These are phyloP conservation scores for Kokia cookei DNA, from an alignment of 441 rosid genomes.

Conservation along the genomic window DNA sequence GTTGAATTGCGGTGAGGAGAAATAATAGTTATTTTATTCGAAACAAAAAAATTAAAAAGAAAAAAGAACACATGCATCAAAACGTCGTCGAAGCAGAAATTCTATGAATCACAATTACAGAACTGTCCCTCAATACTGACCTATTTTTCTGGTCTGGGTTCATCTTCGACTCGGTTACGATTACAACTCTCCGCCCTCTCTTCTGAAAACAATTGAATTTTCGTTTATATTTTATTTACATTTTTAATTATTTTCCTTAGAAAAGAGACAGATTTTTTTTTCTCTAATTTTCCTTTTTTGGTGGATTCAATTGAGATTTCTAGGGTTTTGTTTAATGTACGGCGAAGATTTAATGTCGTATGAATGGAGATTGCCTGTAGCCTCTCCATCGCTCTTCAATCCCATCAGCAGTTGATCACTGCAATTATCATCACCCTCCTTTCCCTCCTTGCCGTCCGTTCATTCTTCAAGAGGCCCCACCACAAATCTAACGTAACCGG, in stretches of 20 bases:
- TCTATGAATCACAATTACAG: not conserved
- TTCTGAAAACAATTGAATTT: not conserved
- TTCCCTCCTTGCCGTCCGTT: constrained; percentile 38
- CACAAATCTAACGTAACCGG: not conserved
- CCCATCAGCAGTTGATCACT: constrained; percentile 29
- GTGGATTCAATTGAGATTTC: not conserved
- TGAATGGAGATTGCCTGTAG: constrained; percentile 41
- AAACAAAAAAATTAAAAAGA: not conserved
- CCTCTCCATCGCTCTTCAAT: constrained; percentile 29
- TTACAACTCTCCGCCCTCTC: constrained; percentile 7
- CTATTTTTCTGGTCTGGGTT: not conserved
- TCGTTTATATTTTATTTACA: not conserved
- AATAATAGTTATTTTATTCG: not conserved
- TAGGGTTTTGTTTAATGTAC: constrained; percentile 38
- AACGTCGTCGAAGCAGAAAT: not conserved
- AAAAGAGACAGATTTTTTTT: not conserved
- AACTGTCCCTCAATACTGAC: constrained; percentile 2
- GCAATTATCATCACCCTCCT: constrained; percentile 41
- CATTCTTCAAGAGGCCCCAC: constrained; percentile 17
- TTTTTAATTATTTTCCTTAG: not conserved
- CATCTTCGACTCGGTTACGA: constrained; percentile 11
- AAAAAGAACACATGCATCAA: not conserved
- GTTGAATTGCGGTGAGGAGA: too few species aligned
- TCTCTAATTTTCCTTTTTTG: not conserved
- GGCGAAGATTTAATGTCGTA: constrained; percentile 47